A percentile compares a stretch with the other conserved stretches of the same genome.
These are phyloP conservation scores for Beauveria sp. DNA, from an alignment of 2,329 filamentous ascomycete species.

Conservation along the genomic window DNA sequence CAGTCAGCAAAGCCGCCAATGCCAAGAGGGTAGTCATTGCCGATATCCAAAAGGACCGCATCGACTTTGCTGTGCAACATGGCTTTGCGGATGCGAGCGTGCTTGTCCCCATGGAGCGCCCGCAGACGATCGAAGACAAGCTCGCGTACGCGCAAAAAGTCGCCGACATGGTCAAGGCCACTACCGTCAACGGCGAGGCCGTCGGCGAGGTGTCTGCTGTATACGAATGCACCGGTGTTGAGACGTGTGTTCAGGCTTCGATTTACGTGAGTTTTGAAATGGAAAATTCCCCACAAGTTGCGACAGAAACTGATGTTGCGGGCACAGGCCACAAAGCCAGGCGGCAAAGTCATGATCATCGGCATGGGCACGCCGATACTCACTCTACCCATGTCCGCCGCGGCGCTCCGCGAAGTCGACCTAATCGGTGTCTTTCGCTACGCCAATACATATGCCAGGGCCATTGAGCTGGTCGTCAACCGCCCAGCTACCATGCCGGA, in stretches of 20 bases:
- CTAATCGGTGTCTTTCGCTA: conserved; percentile 66
- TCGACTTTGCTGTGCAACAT: conserved; percentile 48
- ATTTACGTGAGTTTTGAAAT: conserved; percentile 49
- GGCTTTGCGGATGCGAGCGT: conserved; percentile 48
- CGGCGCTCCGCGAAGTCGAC: conserved; percentile 62
- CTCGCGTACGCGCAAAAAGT: conserved; percentile 42
- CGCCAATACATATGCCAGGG: conserved; percentile 62
- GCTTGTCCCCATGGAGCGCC: conserved; percentile 40
- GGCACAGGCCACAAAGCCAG: conserved; percentile 50
- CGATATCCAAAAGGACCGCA: conserved; percentile 48
- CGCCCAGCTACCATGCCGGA: conserved; percentile 48
- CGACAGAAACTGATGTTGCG: background rate
- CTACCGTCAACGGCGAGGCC: conserved; percentile 31
- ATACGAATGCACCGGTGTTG: conserved; percentile 74
- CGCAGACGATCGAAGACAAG: conserved; percentile 44
- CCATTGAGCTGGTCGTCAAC: conserved; percentile 43
- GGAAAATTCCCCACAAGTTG: no score
- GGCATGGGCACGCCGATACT: conserved; percentile 67
- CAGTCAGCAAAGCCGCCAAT: conserved; percentile 44
- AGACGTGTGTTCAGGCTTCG: conserved; percentile 64
- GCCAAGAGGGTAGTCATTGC: conserved; percentile 42
- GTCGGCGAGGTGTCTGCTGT: conserved; percentile 59
- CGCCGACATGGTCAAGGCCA: conserved; percentile 34
- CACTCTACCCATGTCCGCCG: conserved; percentile 60
- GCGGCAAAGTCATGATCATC: conserved; percentile 62